phyloP scores from a whole-genome alignment of 2,329 filamentous ascomycete genomes.

The Beauveria scarabaeidicola region DNA sequence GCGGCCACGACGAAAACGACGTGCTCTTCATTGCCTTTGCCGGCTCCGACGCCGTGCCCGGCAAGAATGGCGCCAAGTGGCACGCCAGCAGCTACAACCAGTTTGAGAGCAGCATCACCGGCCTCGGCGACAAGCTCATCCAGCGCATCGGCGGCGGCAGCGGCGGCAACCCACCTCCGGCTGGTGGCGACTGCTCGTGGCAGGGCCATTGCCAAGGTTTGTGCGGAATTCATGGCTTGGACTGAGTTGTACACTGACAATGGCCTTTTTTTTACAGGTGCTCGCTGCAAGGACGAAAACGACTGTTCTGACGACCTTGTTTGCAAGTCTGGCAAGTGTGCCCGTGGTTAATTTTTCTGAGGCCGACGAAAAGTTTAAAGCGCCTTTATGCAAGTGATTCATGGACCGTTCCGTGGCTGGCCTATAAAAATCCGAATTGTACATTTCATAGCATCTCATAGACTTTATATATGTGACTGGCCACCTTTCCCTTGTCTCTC shows the following conservation, averaged over 20 bases:
- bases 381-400: too few species aligned
- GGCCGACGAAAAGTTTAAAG: not conserved
- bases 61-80: conserved; percentile 45
- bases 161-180: conserved; percentile 3
- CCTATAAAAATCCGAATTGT: not conserved
- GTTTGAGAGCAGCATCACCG: conserved; percentile 45
- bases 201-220: conserved; percentile 14
- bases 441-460: not conserved
- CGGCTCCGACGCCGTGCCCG: conserved; percentile 48
- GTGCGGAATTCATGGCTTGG: not conserved
- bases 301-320: conserved; percentile 19
- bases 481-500: not conserved
- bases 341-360: not conserved
- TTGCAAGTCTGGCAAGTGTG: conserved; percentile 17
- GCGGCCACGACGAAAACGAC: conserved; percentile 47
- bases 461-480: not conserved
- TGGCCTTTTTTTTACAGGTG: conserved; percentile 13
- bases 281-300: conserved; percentile 16
- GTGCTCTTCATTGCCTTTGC: conserved; percentile 55
- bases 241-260: not conserved
- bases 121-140: conserved; percentile 45
- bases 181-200: conserved; percentile 14
- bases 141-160: conserved; percentile 18
- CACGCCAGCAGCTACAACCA: conserved; percentile 35
- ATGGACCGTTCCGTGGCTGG: not conserved